phyloP scores from a whole-genome alignment of 352 stramenopile genomes.

The Albugo candida region DNA sequence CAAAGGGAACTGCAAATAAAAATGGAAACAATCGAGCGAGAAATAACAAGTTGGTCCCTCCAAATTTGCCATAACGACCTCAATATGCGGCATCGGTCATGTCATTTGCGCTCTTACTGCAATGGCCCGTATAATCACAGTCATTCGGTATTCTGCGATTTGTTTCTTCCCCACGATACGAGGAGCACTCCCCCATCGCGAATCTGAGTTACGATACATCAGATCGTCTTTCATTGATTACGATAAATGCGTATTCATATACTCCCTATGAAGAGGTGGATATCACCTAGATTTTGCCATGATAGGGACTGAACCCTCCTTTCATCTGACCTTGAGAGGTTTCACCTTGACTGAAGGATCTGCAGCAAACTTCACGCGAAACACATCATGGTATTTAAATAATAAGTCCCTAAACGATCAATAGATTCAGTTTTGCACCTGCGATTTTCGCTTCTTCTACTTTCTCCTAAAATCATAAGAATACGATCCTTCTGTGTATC shows the following conservation, averaged over 20 bases:
- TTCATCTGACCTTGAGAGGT: conserved; percentile 8
- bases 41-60: too few species aligned
- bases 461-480: too few species aligned
- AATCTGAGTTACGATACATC: too few species aligned
- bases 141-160: conserved; percentile 5
- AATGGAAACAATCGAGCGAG: too few species aligned
- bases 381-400: too few species aligned
- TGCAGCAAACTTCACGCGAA: conserved; percentile 3
- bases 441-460: too few species aligned
- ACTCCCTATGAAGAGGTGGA: conserved; percentile 4
- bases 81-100: too few species aligned
- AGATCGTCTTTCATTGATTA: conserved; percentile 1
- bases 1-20: conserved; percentile 7
- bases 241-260: conserved; percentile 2
- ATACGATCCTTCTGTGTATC: too few species aligned
- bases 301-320: conserved; percentile 5
- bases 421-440: too few species aligned
- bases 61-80: too few species aligned
- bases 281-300: conserved; percentile 5
- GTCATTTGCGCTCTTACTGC: conserved; percentile 3
- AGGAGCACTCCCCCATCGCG: too few species aligned
- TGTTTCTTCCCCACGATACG: conserved; percentile 10
- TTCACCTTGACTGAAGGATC: conserved; percentile 5
- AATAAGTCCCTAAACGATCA: too few species aligned
- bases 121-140: conserved; percentile 5